Base-by-base conservation (phyloP, 257 asterid species). In the Apocynum venetum region DNA sequence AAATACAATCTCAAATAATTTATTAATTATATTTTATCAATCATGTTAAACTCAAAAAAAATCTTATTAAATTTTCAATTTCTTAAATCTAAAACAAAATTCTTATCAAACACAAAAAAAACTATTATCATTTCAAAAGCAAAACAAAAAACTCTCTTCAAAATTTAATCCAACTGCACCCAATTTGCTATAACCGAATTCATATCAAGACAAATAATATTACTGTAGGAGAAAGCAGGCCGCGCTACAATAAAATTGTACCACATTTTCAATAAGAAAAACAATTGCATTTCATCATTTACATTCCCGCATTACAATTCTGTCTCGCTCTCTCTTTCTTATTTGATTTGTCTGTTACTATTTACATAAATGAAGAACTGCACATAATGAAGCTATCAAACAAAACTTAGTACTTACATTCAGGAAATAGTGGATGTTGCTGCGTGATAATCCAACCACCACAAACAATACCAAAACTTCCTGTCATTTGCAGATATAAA, bases 241-340 rank as follows among this genome's bases (percentile, higher is more conserved):
- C 31, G 61, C 47, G 67, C 15, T 25, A 60, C 14, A 60, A 2
- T 61, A 61, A 61, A 61, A 61, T 31, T 61, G 68, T 35, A 35
- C 6, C 17, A 3, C 8, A 12, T 25, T 61, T 35, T 31, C 6
- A 61, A 31, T 61, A 61, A 61, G 19, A 61, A 9, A 67, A 19
- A 70, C 73, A 79, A 40, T 51, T 49, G 72, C 75, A 79, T 36
- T 56, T 67, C 60, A 49, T 46, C 77, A 80, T 75, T 59, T 80
- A 80, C 80, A 69, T 74, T 59, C 76, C 76, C 76, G 76, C 55
- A 59, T n/a, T 10, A 59, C 14, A 68, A 4, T 8, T 53, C 75
- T 73, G 19, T 46, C 72, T 35, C 79, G 73, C 81, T 46, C 81
- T 59, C 69, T 19, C 44, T 25, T 25, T 4, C n/a, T 38, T 17